A percentile compares a stretch with the other conserved stretches of the same genome.
Conservation (phyloP, 179 eudicot species). For the Beta lomatogona region DNA sequence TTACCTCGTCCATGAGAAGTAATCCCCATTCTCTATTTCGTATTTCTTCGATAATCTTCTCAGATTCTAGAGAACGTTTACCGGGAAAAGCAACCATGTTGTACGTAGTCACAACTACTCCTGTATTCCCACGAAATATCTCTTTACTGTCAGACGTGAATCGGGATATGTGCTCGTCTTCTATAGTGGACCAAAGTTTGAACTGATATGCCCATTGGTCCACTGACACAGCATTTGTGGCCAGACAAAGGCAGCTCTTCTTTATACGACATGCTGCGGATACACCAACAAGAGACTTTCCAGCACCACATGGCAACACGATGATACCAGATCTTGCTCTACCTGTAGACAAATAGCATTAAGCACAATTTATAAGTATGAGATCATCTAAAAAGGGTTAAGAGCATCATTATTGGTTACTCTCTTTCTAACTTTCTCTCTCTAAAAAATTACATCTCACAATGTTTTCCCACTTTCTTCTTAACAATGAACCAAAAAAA, state of each 20-base stretch:
- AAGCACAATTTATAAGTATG: not conserved
- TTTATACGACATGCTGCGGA: slow-evolving; percentile 79
- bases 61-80: too few relatives aligned
- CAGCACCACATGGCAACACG: slow-evolving; percentile 98
- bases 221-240: slow-evolving; percentile 97
- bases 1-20: too few relatives aligned
- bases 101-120: too few relatives aligned
- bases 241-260: slow-evolving; percentile 88
- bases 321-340: slow-evolving; percentile 99
- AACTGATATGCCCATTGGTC: slow-evolving; percentile 99
- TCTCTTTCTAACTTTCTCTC: too few relatives aligned
- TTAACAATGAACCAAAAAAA: too few relatives aligned
- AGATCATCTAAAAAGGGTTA: too few relatives aligned
- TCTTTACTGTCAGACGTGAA: slow-evolving; percentile 99
- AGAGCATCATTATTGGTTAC: too few relatives aligned
- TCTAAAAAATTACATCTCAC: too few relatives aligned
- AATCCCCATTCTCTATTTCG: too few relatives aligned
- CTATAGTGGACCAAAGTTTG: slow-evolving; percentile 95
- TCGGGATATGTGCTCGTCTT: slow-evolving; percentile 89
- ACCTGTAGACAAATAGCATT: slow-evolving; percentile 46
- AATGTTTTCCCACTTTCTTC: too few relatives aligned
- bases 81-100: too few relatives aligned
- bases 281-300: slow-evolving; percentile 39
- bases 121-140: slow-evolving; percentile 78
- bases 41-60: too few relatives aligned